Percentiles rank a stretch among this genome's conserved stretches.
Conservation (phyloP, 768 basidiomycete species). For the Mycena indigotica region DNA sequence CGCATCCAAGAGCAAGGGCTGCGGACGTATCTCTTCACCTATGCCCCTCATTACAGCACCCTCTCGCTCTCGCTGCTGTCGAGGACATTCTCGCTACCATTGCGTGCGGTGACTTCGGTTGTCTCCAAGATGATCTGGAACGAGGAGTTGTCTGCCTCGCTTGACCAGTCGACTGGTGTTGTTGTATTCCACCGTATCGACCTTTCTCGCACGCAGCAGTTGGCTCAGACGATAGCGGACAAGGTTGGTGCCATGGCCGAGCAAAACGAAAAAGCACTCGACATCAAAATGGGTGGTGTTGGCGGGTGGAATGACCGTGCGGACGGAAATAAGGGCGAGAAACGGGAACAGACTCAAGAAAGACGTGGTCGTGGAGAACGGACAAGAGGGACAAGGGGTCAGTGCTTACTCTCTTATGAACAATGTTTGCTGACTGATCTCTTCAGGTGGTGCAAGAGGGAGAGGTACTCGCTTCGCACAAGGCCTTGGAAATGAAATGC, state of each 20-base stretch:
- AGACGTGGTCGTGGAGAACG: slow-evolving; percentile 76
- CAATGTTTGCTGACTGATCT: neutral
- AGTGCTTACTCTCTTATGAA: slow-evolving; percentile 19
- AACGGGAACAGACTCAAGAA: slow-evolving; percentile 79
- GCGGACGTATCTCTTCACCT: slow-evolving; percentile 97
- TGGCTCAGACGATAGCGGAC: slow-evolving; percentile 88
- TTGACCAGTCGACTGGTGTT: slow-evolving; percentile 89
- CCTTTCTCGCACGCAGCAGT: slow-evolving; percentile 82
- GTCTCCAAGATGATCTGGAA: slow-evolving; percentile 99
- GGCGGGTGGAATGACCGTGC: slow-evolving; percentile 66
- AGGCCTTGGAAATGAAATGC: slow-evolving; percentile 82
- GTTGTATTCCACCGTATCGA: slow-evolving; percentile 94
- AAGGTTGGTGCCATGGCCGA: slow-evolving; percentile 85
- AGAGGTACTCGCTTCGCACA: slow-evolving; percentile 82
- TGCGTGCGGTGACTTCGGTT: slow-evolving; percentile 82
- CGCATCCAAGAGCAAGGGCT: slow-evolving; percentile 98
- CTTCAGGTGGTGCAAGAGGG: slow-evolving; percentile 63
- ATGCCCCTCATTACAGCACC: slow-evolving; percentile 89
- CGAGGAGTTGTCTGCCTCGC: slow-evolving; percentile 89
- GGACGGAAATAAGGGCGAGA: slow-evolving; percentile 74
- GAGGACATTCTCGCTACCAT: slow-evolving; percentile 81
- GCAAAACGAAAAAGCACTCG: slow-evolving; percentile 88
- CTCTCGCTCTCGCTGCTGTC: slow-evolving; percentile 87
- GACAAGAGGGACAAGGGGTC: slow-evolving; percentile 64
- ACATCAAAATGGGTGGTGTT: slow-evolving; percentile 75